Evolutionary conservation across 352 stramenopile genomes (phyloP), one percentile per base, ranked within the genome.

Genomic region (Saprolegnia diclina): DNA sequence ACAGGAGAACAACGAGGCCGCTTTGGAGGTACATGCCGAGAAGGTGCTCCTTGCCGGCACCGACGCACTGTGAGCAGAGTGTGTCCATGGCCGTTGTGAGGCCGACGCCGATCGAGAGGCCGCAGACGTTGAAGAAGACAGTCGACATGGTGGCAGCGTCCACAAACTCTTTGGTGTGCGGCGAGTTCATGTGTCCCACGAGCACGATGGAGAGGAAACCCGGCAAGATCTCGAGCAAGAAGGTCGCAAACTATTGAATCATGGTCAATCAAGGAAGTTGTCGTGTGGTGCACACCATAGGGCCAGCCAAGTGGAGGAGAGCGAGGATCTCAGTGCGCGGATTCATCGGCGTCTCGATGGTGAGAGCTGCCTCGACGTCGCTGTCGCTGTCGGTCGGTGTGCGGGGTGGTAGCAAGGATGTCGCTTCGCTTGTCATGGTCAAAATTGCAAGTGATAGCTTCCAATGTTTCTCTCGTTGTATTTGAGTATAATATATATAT

Each of bases 1-100:
- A 67, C 62, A 24, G 37, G 40, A 96, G 67, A 24, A 90, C 75
- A 37, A 92, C 76, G 7, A 92, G 54, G 0, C 85, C 85, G 45
- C 78, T 90, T 61, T 96, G 84, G 42, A 94, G 75, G 56, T 94
- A 96, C 22, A 91, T 86, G 16, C 90, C 90, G 48, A 97, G 82
- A 53, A 90, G 85, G 32, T 76, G 73, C 0, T 78, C 69, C 35
- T 88, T 87, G 0, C 79, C 82, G 46, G 90, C 87, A 48, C 89
- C 89, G 56, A 87, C 88, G 32, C 87, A 82, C 72, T 95, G 82
- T 13, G 85, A 86, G 65, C 87, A 96, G 0, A 97, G 74, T 59
- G 90, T 97, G 71, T 97, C 90, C 75, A 97, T 82, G 11, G 88
- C 89, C 16, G 87, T 93, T 4, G 87, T 76, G 32, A 96, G 75